These are phyloP conservation scores for Backusella tuberculispora DNA, from an alignment of 192 early-diverging fungal genomes.

Conservation along the genomic window DNA sequence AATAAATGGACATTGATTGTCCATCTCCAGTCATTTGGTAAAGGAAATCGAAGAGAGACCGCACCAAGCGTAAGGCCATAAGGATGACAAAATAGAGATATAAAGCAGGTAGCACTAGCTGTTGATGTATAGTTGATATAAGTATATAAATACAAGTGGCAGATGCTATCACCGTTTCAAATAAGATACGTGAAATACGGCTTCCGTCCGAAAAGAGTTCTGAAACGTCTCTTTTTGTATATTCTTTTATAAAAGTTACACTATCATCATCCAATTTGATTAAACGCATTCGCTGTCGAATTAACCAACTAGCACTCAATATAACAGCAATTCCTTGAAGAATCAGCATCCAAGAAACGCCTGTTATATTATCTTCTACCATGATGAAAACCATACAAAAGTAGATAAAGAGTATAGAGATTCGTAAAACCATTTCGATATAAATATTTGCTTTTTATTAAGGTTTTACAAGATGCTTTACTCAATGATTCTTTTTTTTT, in stretches of 20 bases:
- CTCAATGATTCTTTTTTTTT: no score
- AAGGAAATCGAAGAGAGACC: not conserved
- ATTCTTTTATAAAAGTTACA: not conserved
- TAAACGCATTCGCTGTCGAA: not conserved
- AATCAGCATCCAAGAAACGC: not conserved
- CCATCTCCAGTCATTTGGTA: slow-evolving; percentile 16
- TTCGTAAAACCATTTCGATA: no score
- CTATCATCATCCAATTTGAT: not conserved
- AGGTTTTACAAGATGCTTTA: no score
- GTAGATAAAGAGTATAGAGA: not conserved
- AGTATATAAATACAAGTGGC: not conserved
- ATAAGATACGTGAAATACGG: not conserved
- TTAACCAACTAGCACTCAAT: not conserved
- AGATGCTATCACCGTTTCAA: not conserved
- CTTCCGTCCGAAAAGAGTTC: not conserved
- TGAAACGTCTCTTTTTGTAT: not conserved
- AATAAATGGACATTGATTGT: not conserved
- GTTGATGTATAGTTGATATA: not conserved
- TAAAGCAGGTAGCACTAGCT: not conserved
- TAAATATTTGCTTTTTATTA: no score
- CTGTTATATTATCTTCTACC: not conserved
- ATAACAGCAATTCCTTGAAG: not conserved
- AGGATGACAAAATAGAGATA: not conserved
- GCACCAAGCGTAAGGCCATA: not conserved
- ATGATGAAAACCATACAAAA: not conserved